Evolutionary conservation across 768 basidiomycete species (phyloP).

Genomic region (Termitomyces heimii): DNA sequence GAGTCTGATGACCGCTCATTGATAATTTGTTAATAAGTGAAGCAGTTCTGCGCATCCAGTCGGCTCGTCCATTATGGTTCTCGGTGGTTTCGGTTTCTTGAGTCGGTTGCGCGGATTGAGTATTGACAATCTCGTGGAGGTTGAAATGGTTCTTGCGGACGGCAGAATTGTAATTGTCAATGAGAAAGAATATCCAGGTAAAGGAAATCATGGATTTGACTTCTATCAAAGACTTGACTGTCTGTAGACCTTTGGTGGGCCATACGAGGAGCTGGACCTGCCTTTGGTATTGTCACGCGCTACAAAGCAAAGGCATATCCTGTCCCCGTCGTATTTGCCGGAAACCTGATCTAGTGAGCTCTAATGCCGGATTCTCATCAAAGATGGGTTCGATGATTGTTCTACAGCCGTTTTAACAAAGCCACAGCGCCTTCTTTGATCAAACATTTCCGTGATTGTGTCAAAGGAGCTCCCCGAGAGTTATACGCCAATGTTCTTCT

Average conservation of each 20-base stretch:
- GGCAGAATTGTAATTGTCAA: slow-evolving; percentile 78
- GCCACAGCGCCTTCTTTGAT: slow-evolving; percentile 86
- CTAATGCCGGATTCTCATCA: not conserved
- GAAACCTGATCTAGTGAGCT: slow-evolving; percentile 86
- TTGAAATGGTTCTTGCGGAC: slow-evolving; percentile 88
- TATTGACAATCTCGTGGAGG: slow-evolving; percentile 86
- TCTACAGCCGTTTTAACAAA: slow-evolving; percentile 72
- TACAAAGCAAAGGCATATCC: slow-evolving; percentile 88
- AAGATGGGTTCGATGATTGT: not conserved
- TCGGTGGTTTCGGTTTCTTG: slow-evolving; percentile 87
- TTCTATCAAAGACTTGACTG: not conserved
- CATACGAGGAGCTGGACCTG: slow-evolving; percentile 75
- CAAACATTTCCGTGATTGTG: slow-evolving; percentile 88
- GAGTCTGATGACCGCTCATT: slow-evolving; percentile 20
- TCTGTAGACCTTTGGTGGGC: slow-evolving; percentile 82
- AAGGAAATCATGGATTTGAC: slow-evolving; percentile 7
- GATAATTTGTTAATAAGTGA: not conserved
- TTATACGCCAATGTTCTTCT: slow-evolving; percentile 88
- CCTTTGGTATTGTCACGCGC: slow-evolving; percentile 81
- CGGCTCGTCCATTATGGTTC: slow-evolving; percentile 74
- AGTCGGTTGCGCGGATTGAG: slow-evolving; percentile 81
- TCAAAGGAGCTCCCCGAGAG: slow-evolving; percentile 83
- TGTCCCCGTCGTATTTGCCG: slow-evolving; percentile 86
- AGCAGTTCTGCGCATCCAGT: slow-evolving; percentile 71
- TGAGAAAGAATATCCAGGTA: slow-evolving; percentile 67